A percentile compares a stretch with the other conserved stretches of the same genome.
Evolutionary conservation across 1,139 yeast species (phyloP).

Genomic region (Candida sojae): DNA sequence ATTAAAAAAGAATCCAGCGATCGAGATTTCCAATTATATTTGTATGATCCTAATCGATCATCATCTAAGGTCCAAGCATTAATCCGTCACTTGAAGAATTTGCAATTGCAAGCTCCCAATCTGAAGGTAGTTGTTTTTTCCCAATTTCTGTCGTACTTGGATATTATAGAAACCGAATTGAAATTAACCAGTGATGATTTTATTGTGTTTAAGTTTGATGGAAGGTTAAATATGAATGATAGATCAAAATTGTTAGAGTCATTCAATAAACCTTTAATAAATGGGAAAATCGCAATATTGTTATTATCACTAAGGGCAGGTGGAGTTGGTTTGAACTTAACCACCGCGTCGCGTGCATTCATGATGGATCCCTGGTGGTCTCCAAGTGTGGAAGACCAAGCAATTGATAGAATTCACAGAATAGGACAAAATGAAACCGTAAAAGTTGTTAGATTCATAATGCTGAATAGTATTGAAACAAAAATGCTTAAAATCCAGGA

Average conservation of each 20-base stretch:
- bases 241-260: slow-evolving; percentile 61
- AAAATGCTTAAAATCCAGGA: slow-evolving; percentile 89
- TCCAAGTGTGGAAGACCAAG: slow-evolving; percentile 91
- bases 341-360: slow-evolving; percentile 82
- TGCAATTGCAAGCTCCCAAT: slow-evolving; percentile 56
- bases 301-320: slow-evolving; percentile 88
- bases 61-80: slow-evolving; percentile 81
- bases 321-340: slow-evolving; percentile 90
- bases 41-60: slow-evolving; percentile 51
- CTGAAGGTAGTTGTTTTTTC: slow-evolving; percentile 88
- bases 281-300: slow-evolving; percentile 51
- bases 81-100: slow-evolving; percentile 53
- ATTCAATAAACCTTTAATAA: slow-evolving; percentile 42
- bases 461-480: slow-evolving; percentile 85
- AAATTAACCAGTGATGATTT: slow-evolving; percentile 38
- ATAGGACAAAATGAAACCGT: slow-evolving; percentile 83
- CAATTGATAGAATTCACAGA: slow-evolving; percentile 90
- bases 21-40: slow-evolving; percentile 35
- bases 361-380: slow-evolving; percentile 99
- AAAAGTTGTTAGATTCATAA: slow-evolving; percentile 75
- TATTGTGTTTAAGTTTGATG: slow-evolving; percentile 71
- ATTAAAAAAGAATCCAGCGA: slow-evolving; percentile 25
- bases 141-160: slow-evolving; percentile 84
- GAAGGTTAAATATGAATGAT: slow-evolving; percentile 68
- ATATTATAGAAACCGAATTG: slow-evolving; percentile 69